phyloP scores from a whole-genome alignment of 208 protist genomes.

The Blastocrithidia nonstop region DNA sequence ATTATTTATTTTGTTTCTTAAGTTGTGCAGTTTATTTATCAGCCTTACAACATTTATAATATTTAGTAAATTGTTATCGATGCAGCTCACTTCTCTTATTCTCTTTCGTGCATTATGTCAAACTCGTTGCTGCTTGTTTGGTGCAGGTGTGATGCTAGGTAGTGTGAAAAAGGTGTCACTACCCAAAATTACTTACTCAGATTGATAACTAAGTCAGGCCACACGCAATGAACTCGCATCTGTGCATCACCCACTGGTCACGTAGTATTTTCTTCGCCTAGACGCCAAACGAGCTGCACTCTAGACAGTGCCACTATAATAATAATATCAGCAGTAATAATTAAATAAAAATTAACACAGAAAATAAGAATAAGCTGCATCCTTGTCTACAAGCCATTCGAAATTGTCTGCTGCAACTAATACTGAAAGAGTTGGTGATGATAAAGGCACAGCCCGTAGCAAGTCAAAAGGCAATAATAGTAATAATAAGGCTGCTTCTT shows the following conservation, averaged over 20 bases:
- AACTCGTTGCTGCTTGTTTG: constrained; percentile 20
- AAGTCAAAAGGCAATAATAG: neutral
- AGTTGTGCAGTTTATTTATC: neutral
- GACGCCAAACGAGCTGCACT: constrained; percentile 34
- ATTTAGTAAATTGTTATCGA: neutral
- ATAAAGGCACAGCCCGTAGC: constrained; percentile 2
- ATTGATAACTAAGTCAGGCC: constrained; percentile 32
- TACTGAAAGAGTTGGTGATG: constrained; percentile 9
- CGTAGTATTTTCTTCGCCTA: constrained; percentile 70
- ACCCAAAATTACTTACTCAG: constrained; percentile 30
- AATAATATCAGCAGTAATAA: no score
- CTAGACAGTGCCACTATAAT: no score
- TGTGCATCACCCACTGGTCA: constrained; percentile 68
- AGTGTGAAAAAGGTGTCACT: constrained; percentile 44
- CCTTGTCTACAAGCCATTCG: no score
- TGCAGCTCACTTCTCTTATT: neutral
- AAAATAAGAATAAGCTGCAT: no score
- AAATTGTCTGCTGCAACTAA: constrained; percentile 29
- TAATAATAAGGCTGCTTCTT: constrained; percentile 31
- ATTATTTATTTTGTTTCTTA: neutral
- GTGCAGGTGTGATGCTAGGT: constrained; percentile 63
- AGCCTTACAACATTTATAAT: neutral
- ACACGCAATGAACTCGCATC: constrained; percentile 26
- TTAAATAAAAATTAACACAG: no score
- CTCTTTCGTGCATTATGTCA: constrained; percentile 1